Base-by-base conservation (phyloP, 192 early-diverging fungal species). In the Phycomyces blakesleeanus region DNA sequence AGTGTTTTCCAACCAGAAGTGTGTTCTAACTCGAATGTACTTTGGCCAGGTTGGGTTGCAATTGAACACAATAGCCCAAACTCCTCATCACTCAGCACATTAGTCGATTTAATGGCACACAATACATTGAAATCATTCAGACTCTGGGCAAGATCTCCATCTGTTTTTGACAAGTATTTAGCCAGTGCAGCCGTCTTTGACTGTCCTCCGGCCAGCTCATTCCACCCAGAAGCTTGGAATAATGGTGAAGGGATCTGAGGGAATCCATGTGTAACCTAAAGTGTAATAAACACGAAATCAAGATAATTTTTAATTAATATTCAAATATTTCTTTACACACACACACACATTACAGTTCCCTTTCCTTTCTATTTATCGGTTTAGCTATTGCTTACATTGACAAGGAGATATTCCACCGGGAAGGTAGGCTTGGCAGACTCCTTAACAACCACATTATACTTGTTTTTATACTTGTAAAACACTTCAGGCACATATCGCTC, bases 391-490 rank as follows among this genome's bases (percentile, higher is more conserved):
- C 79, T 72, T 82, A 94, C 91, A 62, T 94, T 97, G 22, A 97
- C 90, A 27, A 99, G 77, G 20, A 99, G 82, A 66, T 99, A 98
- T 63, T 99, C 96, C 0, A 98, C 88, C 0, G 97, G 97, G 68
- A 98, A 99, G 3, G 93, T 90, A 0, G 96, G 96, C 66, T 96
- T 95, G 20, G 97, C 96, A 26, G 88, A 83, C 51, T 93, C 85
- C 57, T 93, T 83, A 5, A 98, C 96, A 38, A 85, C 72, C 11
- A 94, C 71, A 18, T 87, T 87, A 76, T 99, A 99, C 70, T 96
- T 85, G 81, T 99, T 99, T 68, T 87, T 93, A 74, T 92, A 95
- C 72, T 89, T 90, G 81, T 96, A 99, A 67, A 97, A 94, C 18
- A 99, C 88, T 40, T 99, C 97, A 0, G 95, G 97, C 20, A 99